Evolutionary conservation across 1,139 yeast genomes (phyloP).

Genomic region (Yamadazyma trypodendri): DNA sequence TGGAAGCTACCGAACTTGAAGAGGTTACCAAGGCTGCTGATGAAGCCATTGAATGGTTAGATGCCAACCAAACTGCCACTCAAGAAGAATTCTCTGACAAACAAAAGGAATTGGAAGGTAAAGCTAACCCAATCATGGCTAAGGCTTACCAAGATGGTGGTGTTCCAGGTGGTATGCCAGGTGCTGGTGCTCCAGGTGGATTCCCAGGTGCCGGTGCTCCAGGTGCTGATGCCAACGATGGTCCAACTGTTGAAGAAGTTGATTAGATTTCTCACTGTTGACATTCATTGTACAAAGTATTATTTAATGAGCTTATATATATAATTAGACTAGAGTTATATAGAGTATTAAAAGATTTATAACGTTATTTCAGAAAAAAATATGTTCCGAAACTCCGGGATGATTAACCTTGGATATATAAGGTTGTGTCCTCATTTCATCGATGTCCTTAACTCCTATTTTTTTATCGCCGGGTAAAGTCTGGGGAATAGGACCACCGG

Average conservation of each 20-base stretch:
- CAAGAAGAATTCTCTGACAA: constrained; percentile 84
- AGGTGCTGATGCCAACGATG: constrained; percentile 72
- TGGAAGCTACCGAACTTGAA: constrained; percentile 76
- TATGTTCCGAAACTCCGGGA: neutral
- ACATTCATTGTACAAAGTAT: constrained; percentile 1
- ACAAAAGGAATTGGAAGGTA: constrained; percentile 91
- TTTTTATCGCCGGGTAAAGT: neutral
- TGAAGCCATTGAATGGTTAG: constrained; percentile 86
- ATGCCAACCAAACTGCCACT: constrained; percentile 81
- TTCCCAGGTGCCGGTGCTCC: constrained; percentile 49
- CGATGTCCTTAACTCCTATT: constrained; percentile 1
- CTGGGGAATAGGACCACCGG: neutral
- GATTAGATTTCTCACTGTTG: constrained; percentile 47
- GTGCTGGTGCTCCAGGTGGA: constrained; percentile 48
- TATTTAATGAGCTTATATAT: constrained; percentile 1
- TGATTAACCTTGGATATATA: neutral
- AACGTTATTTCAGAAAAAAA: neutral
- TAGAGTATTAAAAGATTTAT: neutral
- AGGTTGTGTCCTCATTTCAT: neutral
- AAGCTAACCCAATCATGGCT: constrained; percentile 92
- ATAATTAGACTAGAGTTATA: neutral
- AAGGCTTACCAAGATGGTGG: constrained; percentile 82
- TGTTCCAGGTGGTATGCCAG: constrained; percentile 41
- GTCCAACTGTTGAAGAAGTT: constrained; percentile 94
- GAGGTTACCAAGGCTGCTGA: constrained; percentile 80